A percentile compares a stretch with the other conserved stretches of the same genome.
Evolutionary conservation across 768 basidiomycete genomes (phyloP).

Genomic region (Auricularia auricula-judae): DNA sequence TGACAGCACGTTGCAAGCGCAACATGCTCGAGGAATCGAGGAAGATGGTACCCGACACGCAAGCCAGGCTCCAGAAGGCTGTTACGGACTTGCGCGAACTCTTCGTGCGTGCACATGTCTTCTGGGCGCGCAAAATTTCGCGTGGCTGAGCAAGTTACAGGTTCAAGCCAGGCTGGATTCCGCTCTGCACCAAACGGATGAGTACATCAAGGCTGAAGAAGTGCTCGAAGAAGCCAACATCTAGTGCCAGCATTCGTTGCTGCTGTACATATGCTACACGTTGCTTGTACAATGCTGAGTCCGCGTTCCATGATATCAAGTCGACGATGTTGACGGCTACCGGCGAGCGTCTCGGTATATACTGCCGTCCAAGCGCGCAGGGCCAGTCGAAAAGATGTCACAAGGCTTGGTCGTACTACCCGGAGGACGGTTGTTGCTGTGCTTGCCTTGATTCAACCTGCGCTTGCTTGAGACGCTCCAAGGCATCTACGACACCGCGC

Average conservation of each 20-base stretch:
- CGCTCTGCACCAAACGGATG: slow-evolving; percentile 24
- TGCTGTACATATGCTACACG: not conserved
- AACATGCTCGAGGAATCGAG: slow-evolving; percentile 65
- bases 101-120: slow-evolving; percentile 36
- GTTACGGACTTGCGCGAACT: slow-evolving; percentile 53
- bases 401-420: not conserved
- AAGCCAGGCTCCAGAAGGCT: slow-evolving; percentile 48
- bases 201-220: slow-evolving; percentile 47
- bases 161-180: slow-evolving; percentile 18
- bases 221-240: slow-evolving; percentile 40
- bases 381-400: not conserved
- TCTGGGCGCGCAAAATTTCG: not conserved
- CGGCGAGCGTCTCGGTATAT: no score
- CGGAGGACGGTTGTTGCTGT: not conserved
- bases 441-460: slow-evolving; percentile 1
- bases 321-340: not conserved
- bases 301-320: not conserved
- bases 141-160: slow-evolving; percentile 10
- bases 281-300: not conserved
- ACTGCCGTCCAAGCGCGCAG: no score
- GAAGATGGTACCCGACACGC: slow-evolving; percentile 69
- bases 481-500: slow-evolving; percentile 59
- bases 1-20: slow-evolving; percentile 28
- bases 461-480: slow-evolving; percentile 48
- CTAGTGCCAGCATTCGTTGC: slow-evolving; percentile 18